Evolutionary conservation across 495 filamentous ascomycete species (phyloP).

Genomic region (Penicillium cataractarum): DNA sequence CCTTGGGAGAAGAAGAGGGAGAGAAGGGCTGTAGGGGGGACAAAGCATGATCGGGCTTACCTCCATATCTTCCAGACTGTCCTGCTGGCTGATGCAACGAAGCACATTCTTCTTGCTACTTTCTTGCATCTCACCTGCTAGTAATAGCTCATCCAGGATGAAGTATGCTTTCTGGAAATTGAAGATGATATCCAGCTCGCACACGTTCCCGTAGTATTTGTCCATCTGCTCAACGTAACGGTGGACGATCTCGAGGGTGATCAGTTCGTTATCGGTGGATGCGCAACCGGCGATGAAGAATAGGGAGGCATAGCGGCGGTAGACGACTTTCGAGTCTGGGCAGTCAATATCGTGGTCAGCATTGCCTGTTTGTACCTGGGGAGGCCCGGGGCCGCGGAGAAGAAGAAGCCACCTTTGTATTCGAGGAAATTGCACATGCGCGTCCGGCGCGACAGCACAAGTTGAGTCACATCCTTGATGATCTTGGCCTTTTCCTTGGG

Average conservation of each 20-base stretch:
- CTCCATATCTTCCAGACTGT: constrained; percentile 96
- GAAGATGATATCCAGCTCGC: constrained; percentile 99
- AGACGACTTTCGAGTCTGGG: constrained; percentile 96
- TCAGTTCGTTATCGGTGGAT: constrained; percentile 94
- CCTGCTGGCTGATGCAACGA: constrained; percentile 91
- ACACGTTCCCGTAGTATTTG: constrained; percentile 99
- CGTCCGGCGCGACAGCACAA: constrained; percentile 91
- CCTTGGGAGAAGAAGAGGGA: not conserved
- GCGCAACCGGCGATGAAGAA: constrained; percentile 99
- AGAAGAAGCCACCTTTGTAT: constrained; percentile 77
- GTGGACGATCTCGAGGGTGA: constrained; percentile 97
- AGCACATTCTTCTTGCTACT: constrained; percentile 99
- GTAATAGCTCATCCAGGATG: constrained; percentile 93
- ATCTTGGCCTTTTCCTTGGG: constrained; percentile 99
- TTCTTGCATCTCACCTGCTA: constrained; percentile 98
- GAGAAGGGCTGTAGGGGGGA: no score
- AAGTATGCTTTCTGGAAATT: constrained; percentile 99
- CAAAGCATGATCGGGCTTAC: constrained; percentile 57
- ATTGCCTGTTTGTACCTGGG: constrained; percentile 14
- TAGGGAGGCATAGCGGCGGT: constrained; percentile 96
- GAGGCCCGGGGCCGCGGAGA: constrained; percentile 14
- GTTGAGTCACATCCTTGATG: constrained; percentile 98
- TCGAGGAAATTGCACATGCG: constrained; percentile 99
- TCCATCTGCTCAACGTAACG: constrained; percentile 99
- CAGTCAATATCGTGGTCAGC: constrained; percentile 17